Conservation (phyloP, 768 basidiomycete species). For the Trametes villosa region DNA sequence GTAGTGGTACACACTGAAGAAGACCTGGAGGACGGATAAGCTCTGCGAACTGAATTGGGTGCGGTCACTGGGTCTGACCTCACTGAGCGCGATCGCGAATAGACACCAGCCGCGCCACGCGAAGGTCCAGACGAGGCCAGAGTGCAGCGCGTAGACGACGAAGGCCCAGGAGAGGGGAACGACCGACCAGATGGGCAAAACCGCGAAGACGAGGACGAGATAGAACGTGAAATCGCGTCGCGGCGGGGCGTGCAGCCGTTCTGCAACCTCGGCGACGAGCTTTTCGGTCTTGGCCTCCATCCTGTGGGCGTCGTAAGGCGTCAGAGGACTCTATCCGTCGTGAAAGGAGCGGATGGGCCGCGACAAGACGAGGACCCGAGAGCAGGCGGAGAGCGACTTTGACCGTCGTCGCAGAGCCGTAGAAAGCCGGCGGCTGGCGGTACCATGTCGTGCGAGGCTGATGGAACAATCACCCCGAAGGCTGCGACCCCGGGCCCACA, state of each 20-base stretch:
- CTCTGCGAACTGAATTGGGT: neutral
- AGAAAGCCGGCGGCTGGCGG: conserved; percentile 5
- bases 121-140: conserved; percentile 47
- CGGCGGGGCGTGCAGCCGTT: conserved; percentile 40
- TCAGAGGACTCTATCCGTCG: conserved; percentile 6
- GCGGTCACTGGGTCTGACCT: conserved; percentile 47
- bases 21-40: conserved; percentile 45
- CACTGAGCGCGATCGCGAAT: conserved; percentile 58
- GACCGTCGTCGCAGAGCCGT: conserved; percentile 6
- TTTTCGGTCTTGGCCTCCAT: conserved; percentile 16
- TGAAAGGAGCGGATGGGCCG: conserved; percentile 16
- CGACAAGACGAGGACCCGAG: conserved; percentile 6
- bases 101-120: conserved; percentile 41
- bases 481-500: neutral
- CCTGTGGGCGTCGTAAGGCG: conserved; percentile 3
- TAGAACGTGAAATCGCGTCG: conserved; percentile 58
- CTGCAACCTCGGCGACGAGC: conserved; percentile 28
- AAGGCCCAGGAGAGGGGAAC: conserved; percentile 70
- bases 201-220: conserved; percentile 55
- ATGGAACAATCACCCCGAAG: neutral
- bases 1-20: conserved; percentile 71
- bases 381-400: neutral
- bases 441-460: neutral
- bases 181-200: conserved; percentile 67
- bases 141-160: conserved; percentile 50